Conservation (phyloP, 345 rosid species). For the Aurinia saxatilis region DNA sequence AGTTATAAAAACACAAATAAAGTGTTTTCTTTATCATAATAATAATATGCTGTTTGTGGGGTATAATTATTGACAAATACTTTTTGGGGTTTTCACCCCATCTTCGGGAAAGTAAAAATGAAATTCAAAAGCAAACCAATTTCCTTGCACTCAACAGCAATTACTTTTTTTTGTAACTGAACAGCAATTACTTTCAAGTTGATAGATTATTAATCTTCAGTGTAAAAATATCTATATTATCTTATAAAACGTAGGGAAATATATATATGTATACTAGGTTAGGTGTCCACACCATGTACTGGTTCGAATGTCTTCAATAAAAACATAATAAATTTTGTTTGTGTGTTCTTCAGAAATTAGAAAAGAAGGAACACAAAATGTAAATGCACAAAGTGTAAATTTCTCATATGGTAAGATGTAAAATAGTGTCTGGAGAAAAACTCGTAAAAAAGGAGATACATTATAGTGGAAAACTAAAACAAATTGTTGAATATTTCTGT, state of each 20-base stretch:
- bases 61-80: slow-evolving; percentile 21
- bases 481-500: no score
- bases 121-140: slow-evolving; percentile 23
- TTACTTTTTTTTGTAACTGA: no score
- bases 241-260: neutral
- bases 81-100: slow-evolving; percentile 16
- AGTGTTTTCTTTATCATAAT: slow-evolving; percentile 25
- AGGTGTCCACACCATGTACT: no score
- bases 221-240: neutral
- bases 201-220: neutral
- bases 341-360: no score
- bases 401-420: no score
- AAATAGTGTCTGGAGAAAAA: no score
- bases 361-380: no score
- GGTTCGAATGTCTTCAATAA: no score
- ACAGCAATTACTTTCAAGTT: slow-evolving; percentile 4
- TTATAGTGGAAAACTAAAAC: no score
- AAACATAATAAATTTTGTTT: no score
- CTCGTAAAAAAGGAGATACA: no score
- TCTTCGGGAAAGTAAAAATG: slow-evolving; percentile 26
- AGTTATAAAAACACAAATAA: slow-evolving; percentile 18
- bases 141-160: slow-evolving; percentile 11
- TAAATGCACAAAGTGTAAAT: no score
- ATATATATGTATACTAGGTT: neutral
- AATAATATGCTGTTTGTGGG: slow-evolving; percentile 31